Evolutionary conservation across 495 filamentous ascomycete species (phyloP), one percentile per base, ranked within the genome.

Genomic region (Penicillium alfredii): DNA sequence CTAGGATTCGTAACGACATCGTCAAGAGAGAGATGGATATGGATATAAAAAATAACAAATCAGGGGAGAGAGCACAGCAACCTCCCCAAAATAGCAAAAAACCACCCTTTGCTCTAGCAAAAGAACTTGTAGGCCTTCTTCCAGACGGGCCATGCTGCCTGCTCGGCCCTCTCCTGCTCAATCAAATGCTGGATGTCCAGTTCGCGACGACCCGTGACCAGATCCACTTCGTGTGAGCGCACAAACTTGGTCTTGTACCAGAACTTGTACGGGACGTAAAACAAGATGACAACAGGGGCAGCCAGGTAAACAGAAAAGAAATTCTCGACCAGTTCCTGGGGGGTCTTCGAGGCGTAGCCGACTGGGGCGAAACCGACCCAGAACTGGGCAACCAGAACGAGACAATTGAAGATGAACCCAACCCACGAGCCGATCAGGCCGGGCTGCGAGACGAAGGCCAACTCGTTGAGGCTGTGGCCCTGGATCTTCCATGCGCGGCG

Each of bases 301-400:
- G 86, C 84, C n/a, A 95, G 66, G 51, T 88, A 98, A 31, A 72
- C 74, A 17, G 56, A 47, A 61, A 96, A 96, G 63, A 90, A 95
- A 37, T 63, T 74, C 42, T 78, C 44, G 0, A 69, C 74, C 16
- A 74, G 53, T 2, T 68, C 66, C 0, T 25, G 16, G 1, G 68
- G 21, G 4, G 66, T 66, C 54, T 56, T 69, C 0, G 52, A 35
- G 0, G 37, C 57, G 46, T 73, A 77, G 20, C 74, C 82, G 15
- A 92, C 66, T 1, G 92, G 92, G 42, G 81, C 85, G 10, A 86
- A 81, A 18, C 83, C 88, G 17, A 81, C 82, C 92, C 92, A 97
- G 68, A 97, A 94, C 53, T 97, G 89, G 6, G 85, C 90, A 29
- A 90, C 51, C 13, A 97, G 72, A n/a, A 98, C 80, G 7, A 94